Percentiles rank a stretch among this genome's conserved stretches.
Evolutionary conservation across 176 grass and related monocot genomes (phyloP).

Genomic region (Tillandsia fasciculata): DNA sequence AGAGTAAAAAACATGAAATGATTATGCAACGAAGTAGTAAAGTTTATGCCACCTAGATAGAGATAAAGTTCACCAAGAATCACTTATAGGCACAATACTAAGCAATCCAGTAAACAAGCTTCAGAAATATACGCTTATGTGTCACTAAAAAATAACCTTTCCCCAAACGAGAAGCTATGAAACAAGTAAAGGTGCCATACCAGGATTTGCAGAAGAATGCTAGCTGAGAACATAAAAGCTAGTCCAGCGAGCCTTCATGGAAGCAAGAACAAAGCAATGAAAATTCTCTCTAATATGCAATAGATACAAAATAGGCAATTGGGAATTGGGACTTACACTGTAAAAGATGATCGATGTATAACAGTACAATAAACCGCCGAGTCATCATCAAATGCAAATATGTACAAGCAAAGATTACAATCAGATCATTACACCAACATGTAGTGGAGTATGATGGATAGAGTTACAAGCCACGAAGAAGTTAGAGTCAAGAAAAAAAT

Average conservation of each 20-base stretch:
- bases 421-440: not conserved
- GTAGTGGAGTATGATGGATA: no score
- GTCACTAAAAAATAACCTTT: not conserved
- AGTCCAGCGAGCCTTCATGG: conserved; percentile 73
- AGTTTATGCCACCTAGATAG: not conserved
- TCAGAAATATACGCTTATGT: not conserved
- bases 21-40: not conserved
- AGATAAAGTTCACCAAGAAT: not conserved
- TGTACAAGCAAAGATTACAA: not conserved
- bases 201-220: conserved; percentile 88
- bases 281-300: conserved; percentile 2
- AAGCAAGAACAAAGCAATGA: conserved; percentile 5
- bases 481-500: no score
- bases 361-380: not conserved
- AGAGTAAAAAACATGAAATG: not conserved
- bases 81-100: not conserved
- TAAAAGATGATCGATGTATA: not conserved
- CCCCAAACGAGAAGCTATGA: not conserved
- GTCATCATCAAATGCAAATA: not conserved
- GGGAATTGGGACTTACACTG: conserved; percentile 20
- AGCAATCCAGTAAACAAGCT: not conserved
- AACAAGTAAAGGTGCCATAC: conserved; percentile 20
- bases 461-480: no score
- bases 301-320: conserved; percentile 2
- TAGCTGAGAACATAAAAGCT: conserved; percentile 94